These are phyloP conservation scores for Xylaria multiplex DNA, from an alignment of 2,329 filamentous ascomycete genomes.

Conservation along the genomic window DNA sequence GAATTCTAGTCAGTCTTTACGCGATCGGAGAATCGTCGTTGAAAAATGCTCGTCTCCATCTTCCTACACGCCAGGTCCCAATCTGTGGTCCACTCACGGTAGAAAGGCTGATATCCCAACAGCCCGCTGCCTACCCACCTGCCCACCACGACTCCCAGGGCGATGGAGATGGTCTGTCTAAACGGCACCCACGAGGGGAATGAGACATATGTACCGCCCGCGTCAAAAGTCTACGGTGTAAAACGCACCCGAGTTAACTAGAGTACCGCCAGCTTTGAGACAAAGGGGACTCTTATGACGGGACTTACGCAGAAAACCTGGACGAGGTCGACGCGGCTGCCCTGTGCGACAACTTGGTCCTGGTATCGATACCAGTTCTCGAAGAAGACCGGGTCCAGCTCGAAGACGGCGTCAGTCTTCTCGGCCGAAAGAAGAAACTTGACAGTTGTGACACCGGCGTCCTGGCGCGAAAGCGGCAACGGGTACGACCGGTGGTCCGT, in stretches of 20 bases:
- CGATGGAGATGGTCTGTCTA: constrained; percentile 40
- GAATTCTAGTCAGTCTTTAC: no score
- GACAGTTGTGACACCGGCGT: background rate
- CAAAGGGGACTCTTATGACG: no score
- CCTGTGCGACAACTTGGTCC: constrained; percentile 8
- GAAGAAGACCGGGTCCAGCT: constrained; percentile 31
- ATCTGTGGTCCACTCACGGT: constrained; percentile 50
- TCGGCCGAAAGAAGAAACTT: constrained; percentile 32
- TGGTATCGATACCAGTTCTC: constrained; percentile 44
- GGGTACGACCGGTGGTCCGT: constrained; percentile 33
- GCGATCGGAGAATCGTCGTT: no score
- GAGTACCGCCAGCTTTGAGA: no score
- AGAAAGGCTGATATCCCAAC: constrained; percentile 52
- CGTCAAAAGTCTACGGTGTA: constrained; percentile 29
- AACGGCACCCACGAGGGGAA: constrained; percentile 50
- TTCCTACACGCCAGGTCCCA: constrained; percentile 49
- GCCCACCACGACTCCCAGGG: constrained; percentile 46
- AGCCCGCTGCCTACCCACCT: constrained; percentile 51
- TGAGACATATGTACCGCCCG: constrained; percentile 26
- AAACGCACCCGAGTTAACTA: no score
- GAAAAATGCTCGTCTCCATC: no score
- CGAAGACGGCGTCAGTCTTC: constrained; percentile 18
- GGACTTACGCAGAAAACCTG: constrained; percentile 28
- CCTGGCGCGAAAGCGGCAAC: background rate
- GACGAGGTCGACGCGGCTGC: constrained; percentile 18